Evolutionary conservation across 768 basidiomycete species (phyloP).

Genomic region (Rhodotorula diobovata): DNA sequence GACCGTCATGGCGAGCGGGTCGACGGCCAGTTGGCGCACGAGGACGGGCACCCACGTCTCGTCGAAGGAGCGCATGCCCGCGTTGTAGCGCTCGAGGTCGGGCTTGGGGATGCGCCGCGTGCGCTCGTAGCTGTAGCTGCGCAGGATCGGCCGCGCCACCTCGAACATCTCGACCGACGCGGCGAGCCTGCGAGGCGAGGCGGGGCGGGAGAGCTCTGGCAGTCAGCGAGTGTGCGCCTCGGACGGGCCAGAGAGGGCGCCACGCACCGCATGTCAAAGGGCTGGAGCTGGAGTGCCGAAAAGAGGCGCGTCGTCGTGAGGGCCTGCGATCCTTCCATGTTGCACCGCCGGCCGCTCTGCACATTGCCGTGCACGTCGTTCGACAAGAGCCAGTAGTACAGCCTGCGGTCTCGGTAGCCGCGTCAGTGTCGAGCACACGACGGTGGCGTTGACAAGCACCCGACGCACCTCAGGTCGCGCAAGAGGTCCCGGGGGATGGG

Average conservation of each 20-base stretch:
- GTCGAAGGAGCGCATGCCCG: constrained; percentile 35
- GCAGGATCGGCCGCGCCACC: constrained; percentile 36
- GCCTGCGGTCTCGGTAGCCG: neutral
- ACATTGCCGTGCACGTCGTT: constrained; percentile 39
- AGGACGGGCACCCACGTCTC: constrained; percentile 35
- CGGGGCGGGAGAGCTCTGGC: no score
- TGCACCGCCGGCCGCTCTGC: constrained; percentile 33
- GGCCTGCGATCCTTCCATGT: constrained; percentile 37
- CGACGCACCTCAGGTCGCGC: constrained; percentile 19
- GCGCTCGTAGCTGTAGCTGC: constrained; percentile 31
- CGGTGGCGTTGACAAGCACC: no score
- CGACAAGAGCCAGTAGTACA: constrained; percentile 36
- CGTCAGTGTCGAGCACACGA: neutral
- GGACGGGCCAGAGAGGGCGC: no score
- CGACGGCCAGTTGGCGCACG: constrained; percentile 15
- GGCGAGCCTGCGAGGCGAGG: constrained; percentile 18
- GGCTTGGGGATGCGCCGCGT: constrained; percentile 25
- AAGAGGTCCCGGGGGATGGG: constrained; percentile 24
- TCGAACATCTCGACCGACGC: constrained; percentile 40
- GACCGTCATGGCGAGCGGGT: constrained; percentile 40
- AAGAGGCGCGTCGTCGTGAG: constrained; percentile 33
- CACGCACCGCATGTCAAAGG: constrained; percentile 34
- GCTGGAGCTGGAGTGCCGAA: constrained; percentile 32
- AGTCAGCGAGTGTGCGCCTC: no score
- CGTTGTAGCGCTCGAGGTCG: constrained; percentile 38